These are phyloP conservation scores for Paramecium tetraurelia DNA, from an alignment of 73 alveolate genomes.

Conservation along the genomic window DNA sequence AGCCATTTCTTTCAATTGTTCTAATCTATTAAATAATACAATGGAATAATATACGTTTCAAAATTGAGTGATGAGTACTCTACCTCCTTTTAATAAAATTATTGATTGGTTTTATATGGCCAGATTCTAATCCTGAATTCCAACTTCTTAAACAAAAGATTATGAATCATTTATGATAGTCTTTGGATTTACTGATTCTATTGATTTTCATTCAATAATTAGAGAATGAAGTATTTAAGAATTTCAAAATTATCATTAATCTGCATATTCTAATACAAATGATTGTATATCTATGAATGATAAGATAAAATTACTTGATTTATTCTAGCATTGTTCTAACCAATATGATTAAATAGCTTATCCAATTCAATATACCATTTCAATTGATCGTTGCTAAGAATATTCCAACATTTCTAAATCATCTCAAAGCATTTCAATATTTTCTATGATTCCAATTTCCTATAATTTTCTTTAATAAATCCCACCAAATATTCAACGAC, in stretches of 20 bases:
- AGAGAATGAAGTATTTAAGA: background rate
- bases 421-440: constrained; percentile 8
- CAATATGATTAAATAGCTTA: background rate
- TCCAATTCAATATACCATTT: constrained; percentile 25
- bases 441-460: background rate
- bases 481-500: background rate
- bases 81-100: background rate
- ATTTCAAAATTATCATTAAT: constrained; percentile 6
- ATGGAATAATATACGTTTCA: background rate
- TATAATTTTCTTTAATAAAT: background rate
- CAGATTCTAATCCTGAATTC: background rate
- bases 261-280: background rate
- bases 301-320: background rate
- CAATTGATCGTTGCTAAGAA: background rate
- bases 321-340: background rate
- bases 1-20: background rate
- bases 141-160: background rate
- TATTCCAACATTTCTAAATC: constrained; percentile 8
- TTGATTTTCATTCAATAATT: background rate
- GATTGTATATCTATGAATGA: background rate
- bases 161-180: background rate
- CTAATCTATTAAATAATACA: background rate
- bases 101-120: background rate
- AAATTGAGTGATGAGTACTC: background rate
- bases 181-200: background rate